phyloP scores from a whole-genome alignment of 805 yeast genomes.

The Pichia pseudocactophila region DNA sequence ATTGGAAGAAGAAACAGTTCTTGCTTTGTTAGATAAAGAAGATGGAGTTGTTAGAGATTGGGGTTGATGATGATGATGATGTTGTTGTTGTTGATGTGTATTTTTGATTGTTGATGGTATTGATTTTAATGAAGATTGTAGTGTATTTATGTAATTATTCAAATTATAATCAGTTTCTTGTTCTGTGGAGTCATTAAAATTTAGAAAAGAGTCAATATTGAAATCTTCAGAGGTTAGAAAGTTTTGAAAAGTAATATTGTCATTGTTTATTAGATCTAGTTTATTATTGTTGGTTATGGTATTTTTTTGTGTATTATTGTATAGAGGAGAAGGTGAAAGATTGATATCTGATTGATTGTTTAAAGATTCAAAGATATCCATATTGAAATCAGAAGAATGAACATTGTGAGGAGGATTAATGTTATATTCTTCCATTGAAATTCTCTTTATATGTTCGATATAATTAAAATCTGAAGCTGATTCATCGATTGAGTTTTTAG shows the following conservation, averaged over 20 bases:
- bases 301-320: neutral
- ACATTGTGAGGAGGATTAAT: constrained; percentile 11
- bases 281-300: no score
- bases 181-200: constrained; percentile 19
- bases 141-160: constrained; percentile 24
- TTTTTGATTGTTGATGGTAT: constrained; percentile 9
- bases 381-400: neutral
- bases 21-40: constrained; percentile 12
- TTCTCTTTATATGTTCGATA: constrained; percentile 29
- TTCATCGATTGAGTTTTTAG: no score
- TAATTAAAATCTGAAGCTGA: constrained; percentile 26
- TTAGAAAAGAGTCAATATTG: constrained; percentile 26
- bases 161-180: constrained; percentile 13
- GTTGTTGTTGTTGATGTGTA: constrained; percentile 9
- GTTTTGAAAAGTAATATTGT: constrained; percentile 3
- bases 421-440: constrained; percentile 29
- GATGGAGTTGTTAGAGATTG: constrained; percentile 12
- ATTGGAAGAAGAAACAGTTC: constrained; percentile 4
- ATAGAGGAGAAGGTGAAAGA: constrained; percentile 4
- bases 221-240: constrained; percentile 16
- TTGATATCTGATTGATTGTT: neutral
- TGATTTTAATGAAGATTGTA: constrained; percentile 24
- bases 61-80: constrained; percentile 6
- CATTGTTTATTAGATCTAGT: constrained; percentile 1
- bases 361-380: constrained; percentile 1